Conservation (phyloP, 495 filamentous ascomycete species). For the Penicillium pancosmium region DNA sequence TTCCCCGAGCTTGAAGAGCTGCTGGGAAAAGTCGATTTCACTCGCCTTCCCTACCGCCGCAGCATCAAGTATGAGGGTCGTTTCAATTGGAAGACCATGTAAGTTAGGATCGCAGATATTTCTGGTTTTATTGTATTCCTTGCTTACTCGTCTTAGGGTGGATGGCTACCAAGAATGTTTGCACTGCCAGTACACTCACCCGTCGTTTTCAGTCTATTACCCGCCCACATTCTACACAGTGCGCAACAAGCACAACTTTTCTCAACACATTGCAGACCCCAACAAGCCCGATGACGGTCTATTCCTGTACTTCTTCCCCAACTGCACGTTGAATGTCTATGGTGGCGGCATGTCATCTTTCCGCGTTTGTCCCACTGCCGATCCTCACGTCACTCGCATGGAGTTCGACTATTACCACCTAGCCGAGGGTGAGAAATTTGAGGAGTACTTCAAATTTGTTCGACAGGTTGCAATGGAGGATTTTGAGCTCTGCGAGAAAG, state of each 20-base stretch:
- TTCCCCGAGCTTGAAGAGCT: conserved; percentile 56
- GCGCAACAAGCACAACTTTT: conserved; percentile 59
- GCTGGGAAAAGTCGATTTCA: conserved; percentile 57
- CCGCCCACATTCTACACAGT: conserved; percentile 62
- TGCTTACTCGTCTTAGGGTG: conserved; percentile 39
- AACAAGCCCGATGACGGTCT: conserved; percentile 56
- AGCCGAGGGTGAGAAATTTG: conserved; percentile 56
- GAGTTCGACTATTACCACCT: conserved; percentile 66
- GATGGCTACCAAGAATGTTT: conserved; percentile 67
- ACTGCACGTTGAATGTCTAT: conserved; percentile 63
- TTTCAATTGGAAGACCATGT: conserved; percentile 71
- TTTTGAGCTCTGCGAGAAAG: conserved; percentile 62
- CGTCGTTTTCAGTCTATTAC: conserved; percentile 60
- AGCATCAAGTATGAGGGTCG: conserved; percentile 60
- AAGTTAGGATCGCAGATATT: conserved; percentile 3
- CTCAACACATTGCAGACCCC: conserved; percentile 60
- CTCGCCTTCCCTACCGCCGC: conserved; percentile 54
- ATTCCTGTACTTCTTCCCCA: conserved; percentile 66
- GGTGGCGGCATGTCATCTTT: conserved; percentile 64
- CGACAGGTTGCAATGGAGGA: conserved; percentile 63
- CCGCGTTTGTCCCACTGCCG: conserved; percentile 56
- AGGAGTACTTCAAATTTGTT: conserved; percentile 62
- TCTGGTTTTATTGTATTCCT: background rate
- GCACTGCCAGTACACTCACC: conserved; percentile 66
- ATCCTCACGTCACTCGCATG: conserved; percentile 59